These are phyloP conservation scores for Allomyces macrogynus DNA, from an alignment of 192 early-diverging fungal genomes.

Conservation along the genomic window DNA sequence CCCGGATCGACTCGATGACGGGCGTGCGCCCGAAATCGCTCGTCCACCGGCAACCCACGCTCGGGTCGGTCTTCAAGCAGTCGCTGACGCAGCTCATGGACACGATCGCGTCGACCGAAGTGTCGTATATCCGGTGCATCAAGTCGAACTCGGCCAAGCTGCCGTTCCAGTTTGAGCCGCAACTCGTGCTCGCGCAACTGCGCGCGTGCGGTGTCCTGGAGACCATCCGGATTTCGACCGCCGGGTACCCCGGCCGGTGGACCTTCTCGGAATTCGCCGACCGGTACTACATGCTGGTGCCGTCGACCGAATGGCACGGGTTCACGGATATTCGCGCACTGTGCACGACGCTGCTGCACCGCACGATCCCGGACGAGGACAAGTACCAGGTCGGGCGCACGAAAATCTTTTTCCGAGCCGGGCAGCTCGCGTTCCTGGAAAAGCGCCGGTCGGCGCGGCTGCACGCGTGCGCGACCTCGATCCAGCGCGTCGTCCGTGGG, in stretches of 20 bases:
- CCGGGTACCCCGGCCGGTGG: slow-evolving; percentile 84
- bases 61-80: slow-evolving; percentile 85
- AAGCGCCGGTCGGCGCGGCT: slow-evolving; percentile 70
- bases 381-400: slow-evolving; percentile 87
- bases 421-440: slow-evolving; percentile 65
- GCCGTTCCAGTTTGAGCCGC: slow-evolving; percentile 80
- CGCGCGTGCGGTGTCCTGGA: slow-evolving; percentile 96
- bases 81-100: slow-evolving; percentile 87
- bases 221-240: slow-evolving; percentile 95
- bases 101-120: slow-evolving; percentile 76
- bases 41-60: slow-evolving; percentile 43
- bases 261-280: slow-evolving; percentile 79
- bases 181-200: slow-evolving; percentile 79
- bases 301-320: slow-evolving; percentile 36
- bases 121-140: slow-evolving; percentile 96
- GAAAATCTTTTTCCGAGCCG: slow-evolving; percentile 98
- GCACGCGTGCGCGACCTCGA: slow-evolving; percentile 57
- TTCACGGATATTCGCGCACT: slow-evolving; percentile 29
- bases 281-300: slow-evolving; percentile 39
- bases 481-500: slow-evolving; percentile 75
- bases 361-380: slow-evolving; percentile 54
- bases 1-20: no score
- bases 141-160: slow-evolving; percentile 94
- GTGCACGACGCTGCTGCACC: slow-evolving; percentile 34
- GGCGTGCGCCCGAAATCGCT: no score